Base-by-base conservation (phyloP, 2,329 filamentous ascomycete genomes). In the Neofusicoccum sp. region DNA sequence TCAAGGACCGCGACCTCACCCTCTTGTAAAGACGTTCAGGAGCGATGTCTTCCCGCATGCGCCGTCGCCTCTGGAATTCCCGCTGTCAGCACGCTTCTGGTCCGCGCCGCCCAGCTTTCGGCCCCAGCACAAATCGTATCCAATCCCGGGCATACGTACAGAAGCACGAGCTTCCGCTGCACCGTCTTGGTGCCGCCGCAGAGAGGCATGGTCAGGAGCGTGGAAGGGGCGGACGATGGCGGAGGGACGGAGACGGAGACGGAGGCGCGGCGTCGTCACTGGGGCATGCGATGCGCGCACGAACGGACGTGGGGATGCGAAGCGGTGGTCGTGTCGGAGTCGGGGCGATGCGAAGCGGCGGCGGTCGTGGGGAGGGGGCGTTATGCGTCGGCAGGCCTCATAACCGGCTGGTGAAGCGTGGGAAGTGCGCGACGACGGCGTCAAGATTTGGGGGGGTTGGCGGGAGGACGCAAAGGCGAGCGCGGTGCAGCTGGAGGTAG, bases 21-120 rank as follows among this genome's bases (percentile, higher is more conserved):
- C 93, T 89, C 93, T 87, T 68, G 95, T 99, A 79, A 99, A 99
- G 75, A 99, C 95, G 75, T 99, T 99, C 70, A 99, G 80, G 71
- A 98, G 79, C 66, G 93, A 97, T 60, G 95, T 99, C 84, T 99
- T 99, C 73, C 93, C 93, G 77, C 90, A 96, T 69, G 93, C 93
- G 83, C 93, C 93, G 75, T 98, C 93, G 70, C 93, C 93, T 73
- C 92, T 96, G 65, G 64, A 53, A 33, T 43, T 43, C 49, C 31
- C 34, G n/a, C 9, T 14, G 54, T 58, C 30, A 58, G 54, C 54
- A 47, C 43, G 24, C 41, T 40, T 49, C 44, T 57, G 40, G 34
- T 66, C 60, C 63, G 68, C 63, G 61, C 58, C 53, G 44, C 58
- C 54, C 43, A 64, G 69, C 63, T 72, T 36, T 30, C 41, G 60